Base-by-base conservation (phyloP, 140 eudicot genomes). In the Bidens hawaiensis region DNA sequence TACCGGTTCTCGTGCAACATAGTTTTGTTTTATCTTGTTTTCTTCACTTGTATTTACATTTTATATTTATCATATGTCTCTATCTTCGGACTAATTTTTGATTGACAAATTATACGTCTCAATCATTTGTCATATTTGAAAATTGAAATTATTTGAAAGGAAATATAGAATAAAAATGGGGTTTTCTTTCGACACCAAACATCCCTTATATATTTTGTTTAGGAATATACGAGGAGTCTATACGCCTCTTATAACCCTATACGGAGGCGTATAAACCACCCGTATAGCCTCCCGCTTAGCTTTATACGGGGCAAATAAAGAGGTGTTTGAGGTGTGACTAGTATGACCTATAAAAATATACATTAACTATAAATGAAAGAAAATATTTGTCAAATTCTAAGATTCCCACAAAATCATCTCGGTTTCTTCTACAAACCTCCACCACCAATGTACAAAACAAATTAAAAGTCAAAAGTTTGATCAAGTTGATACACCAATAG, bases 371-470 rank as follows among this genome's bases (percentile, higher is more conserved):
- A 61, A 16, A 6, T 22, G 6, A 23, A 57, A 24, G n/a, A 22
- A 14, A 24, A 61, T 22, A 14, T 6, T 6, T 3, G 0, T 24
- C 51, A 23, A 23, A 62, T 23, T 11, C 68, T 41, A 62, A 18
- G 34, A 12, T 15, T 11, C 43, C 40, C 40, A 42, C 68, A 49
- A 62, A 43, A 46, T 62, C 56, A 43, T 42, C 56, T 62, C 43
- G 38, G 56, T 42, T 62, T 42, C 15, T 42, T n/a, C 38, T 6
- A 25, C 41, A 43, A 60, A 38, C 53, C 68, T 41, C 11, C 54
- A 42, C 55, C 55, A 62, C 23, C 51, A 38, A 24, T 15, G 25
- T 42, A 62, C 55, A 49, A 62, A 62, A 62, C 68, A 62, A 62
- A 6, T n/a, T 18, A 42, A 25, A 62, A 41, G 68, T 42, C 36